Evolutionary conservation across 352 stramenopile species (phyloP), one percentile per base, ranked within the genome.

Genomic region (Lagenidium sp.): DNA sequence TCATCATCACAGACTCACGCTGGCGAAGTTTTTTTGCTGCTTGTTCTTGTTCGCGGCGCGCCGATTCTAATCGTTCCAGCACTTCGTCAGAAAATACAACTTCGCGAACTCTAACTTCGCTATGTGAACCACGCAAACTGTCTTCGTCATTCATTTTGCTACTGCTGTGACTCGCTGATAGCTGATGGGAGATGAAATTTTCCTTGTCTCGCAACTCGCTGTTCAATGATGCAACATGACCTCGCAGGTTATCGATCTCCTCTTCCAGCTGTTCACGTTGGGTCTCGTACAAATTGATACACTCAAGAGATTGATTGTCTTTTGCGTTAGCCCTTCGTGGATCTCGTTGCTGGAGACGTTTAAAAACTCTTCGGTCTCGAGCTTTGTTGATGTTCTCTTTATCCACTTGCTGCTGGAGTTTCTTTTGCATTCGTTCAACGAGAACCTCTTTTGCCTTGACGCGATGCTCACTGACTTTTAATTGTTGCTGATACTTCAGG

Each of bases 401-500:
- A 49, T 89, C 72, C 10, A 85, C 62, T 31, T 88, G 68, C 47
- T 87, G 70, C 45, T 88, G 69, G 4, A 95, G 43, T 24, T 91
- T 95, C 18, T 78, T 53, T 41, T 94, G 80, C 58, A 95, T 81
- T 11, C 64, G 68, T 23, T 95, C 74, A 1, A 91, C 59, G 0
- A 89, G 51, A 10, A 82, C 59, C 31, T 95, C 82, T 44, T 93
- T 95, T 3, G 81, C 79, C 50, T 90, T 90, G 4, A 95, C 82
- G 4, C 81, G 69, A 20, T 94, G 82, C 36, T 95, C 81, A 36
- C 77, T 92, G 4, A 90, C 71, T 48, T 89, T 89, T 1, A 95
- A 52, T 47, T 95, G 80, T 39, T 94, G 82, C 52, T 90, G 67
- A 18, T 92, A 55, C 26, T 75, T 74, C 8, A 81, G 35, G 44